phyloP scores from a whole-genome alignment of 306 rosid genomes.

The Bauhinia variegata region DNA sequence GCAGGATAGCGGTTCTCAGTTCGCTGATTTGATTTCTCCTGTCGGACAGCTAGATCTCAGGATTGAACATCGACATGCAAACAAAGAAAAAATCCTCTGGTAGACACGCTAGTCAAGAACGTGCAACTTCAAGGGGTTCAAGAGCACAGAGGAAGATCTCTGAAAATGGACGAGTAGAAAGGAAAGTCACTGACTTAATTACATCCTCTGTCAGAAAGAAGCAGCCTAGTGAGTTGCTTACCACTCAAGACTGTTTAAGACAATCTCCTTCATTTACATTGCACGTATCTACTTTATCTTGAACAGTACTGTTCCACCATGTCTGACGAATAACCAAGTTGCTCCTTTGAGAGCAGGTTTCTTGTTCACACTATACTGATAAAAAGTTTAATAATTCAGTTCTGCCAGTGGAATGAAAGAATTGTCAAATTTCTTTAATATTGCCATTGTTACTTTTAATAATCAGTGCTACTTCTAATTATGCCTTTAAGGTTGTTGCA shows the following conservation, averaged over 20 bases:
- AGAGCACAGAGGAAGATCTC: slow-evolving; percentile 69
- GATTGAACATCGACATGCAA: slow-evolving; percentile 58
- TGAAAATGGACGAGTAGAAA: slow-evolving; percentile 56
- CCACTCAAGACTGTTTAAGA: slow-evolving; percentile 3
- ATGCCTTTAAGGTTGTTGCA: neutral
- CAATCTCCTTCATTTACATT: slow-evolving; percentile 13
- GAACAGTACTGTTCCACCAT: neutral
- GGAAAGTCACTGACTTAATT: slow-evolving; percentile 65
- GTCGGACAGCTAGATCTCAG: slow-evolving; percentile 24
- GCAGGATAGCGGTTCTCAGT: slow-evolving; percentile 26
- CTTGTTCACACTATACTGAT: neutral
- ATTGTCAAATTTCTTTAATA: neutral
- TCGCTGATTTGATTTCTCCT: slow-evolving; percentile 32
- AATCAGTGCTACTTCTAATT: neutral
- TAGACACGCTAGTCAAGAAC: slow-evolving; percentile 57
- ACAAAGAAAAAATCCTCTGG: slow-evolving; percentile 67
- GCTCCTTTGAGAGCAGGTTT: neutral
- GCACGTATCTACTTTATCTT: neutral
- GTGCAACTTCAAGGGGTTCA: slow-evolving; percentile 55
- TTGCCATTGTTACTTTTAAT: neutral
- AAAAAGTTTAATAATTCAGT: neutral
- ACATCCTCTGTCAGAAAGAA: slow-evolving; percentile 79
- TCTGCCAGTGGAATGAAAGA: neutral
- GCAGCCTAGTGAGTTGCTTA: slow-evolving; percentile 52
- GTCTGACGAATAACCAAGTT: neutral